Evolutionary conservation across 805 yeast genomes (phyloP).

Genomic region (Cyberlindnera suaveolens): DNA sequence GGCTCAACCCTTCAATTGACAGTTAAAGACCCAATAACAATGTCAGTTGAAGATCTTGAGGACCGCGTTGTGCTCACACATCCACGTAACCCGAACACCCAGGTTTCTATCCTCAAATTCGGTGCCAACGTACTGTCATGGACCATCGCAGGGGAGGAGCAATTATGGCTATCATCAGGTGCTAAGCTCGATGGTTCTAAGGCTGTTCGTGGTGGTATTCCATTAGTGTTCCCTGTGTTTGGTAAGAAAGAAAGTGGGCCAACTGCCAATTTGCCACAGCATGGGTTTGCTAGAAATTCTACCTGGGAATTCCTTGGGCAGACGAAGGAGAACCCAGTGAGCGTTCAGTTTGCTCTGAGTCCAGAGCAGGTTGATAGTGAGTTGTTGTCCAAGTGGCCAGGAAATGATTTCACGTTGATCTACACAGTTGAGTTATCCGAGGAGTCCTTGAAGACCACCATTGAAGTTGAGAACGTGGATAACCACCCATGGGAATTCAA

Average conservation of each 20-base stretch:
- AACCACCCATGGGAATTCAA: slow-evolving; percentile 68
- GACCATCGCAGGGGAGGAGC: slow-evolving; percentile 66
- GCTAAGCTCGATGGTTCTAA: slow-evolving; percentile 87
- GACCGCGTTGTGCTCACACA: slow-evolving; percentile 55
- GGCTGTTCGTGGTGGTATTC: slow-evolving; percentile 97
- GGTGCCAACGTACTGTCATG: slow-evolving; percentile 91
- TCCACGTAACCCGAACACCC: slow-evolving; percentile 44
- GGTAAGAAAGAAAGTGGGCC: slow-evolving; percentile 64
- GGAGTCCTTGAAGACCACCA: slow-evolving; percentile 55
- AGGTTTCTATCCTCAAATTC: slow-evolving; percentile 65
- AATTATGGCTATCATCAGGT: slow-evolving; percentile 71
- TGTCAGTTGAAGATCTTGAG: slow-evolving; percentile 57
- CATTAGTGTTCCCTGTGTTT: slow-evolving; percentile 89
- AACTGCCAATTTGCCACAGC: slow-evolving; percentile 77
- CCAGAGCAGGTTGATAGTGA: slow-evolving; percentile 75
- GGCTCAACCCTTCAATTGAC: no score
- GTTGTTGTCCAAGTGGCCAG: slow-evolving; percentile 53
- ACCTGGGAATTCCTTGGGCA: slow-evolving; percentile 94
- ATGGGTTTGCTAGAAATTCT: slow-evolving; percentile 90
- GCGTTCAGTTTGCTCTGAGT: slow-evolving; percentile 85
- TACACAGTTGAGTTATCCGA: slow-evolving; percentile 57
- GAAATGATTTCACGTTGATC: slow-evolving; percentile 68
- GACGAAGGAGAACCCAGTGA: slow-evolving; percentile 58
- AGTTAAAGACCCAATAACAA: background rate
- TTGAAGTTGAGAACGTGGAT: slow-evolving; percentile 74